phyloP scores from a whole-genome alignment of 2,329 filamentous ascomycete species.

The Alternaria triticimaculans region DNA sequence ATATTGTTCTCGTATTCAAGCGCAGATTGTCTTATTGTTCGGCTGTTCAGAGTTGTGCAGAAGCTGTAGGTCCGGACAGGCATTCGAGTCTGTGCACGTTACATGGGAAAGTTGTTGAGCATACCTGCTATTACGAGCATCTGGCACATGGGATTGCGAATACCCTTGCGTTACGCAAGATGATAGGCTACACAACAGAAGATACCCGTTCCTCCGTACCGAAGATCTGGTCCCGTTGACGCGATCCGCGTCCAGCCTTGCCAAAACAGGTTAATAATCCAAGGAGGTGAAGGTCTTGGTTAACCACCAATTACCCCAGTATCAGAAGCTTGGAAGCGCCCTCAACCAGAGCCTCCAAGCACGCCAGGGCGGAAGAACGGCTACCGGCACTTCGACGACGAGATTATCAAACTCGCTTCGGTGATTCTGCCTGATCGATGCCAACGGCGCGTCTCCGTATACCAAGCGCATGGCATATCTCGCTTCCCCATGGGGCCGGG shows the following conservation, averaged over 20 bases:
- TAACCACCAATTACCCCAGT: not conserved
- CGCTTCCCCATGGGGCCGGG: slow-evolving; percentile 18
- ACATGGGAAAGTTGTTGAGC: not conserved
- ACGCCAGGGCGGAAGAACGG: slow-evolving; percentile 13
- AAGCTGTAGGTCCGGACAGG: not conserved
- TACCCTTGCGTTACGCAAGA: not conserved
- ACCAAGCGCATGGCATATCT: slow-evolving; percentile 20
- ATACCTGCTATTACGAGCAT: not conserved
- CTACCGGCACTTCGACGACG: slow-evolving; percentile 8
- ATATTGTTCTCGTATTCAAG: not conserved
- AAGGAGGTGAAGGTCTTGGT: slow-evolving; percentile 9
- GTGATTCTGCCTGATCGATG: slow-evolving; percentile 6
- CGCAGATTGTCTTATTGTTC: not conserved
- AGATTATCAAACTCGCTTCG: not conserved
- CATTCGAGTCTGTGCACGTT: not conserved
- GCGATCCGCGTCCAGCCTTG: not conserved
- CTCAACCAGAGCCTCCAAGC: not conserved
- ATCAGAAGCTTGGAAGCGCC: slow-evolving; percentile 1
- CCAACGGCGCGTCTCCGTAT: slow-evolving; percentile 16
- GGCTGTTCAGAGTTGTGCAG: not conserved
- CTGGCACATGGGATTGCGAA: not conserved
- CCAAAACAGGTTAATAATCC: not conserved
- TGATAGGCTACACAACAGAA: not conserved
- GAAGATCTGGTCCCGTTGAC: not conserved
- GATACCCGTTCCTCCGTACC: not conserved